Percentiles rank a stretch among this genome's conserved stretches.
Evolutionary conservation across 1,284 basidiomycete species (phyloP).

Genomic region (Peniophora sp.): DNA sequence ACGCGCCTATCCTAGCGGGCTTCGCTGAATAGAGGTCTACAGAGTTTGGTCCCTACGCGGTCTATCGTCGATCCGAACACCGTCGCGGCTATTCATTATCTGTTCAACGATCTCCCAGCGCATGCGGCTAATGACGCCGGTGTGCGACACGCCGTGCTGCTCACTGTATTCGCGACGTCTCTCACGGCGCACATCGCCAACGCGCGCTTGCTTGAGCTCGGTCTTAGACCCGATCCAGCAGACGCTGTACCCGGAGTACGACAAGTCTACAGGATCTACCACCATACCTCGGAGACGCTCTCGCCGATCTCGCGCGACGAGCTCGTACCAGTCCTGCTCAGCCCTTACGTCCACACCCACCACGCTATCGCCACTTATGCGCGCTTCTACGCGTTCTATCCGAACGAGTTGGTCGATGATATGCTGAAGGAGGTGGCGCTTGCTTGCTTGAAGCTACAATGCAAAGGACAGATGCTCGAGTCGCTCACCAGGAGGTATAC

Average conservation of each 20-base stretch:
- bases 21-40: background rate
- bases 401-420: constrained; percentile 28
- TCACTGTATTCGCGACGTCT: constrained; percentile 43
- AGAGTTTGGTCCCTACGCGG: constrained; percentile 64
- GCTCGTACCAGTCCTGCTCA: constrained; percentile 52
- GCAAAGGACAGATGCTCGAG: constrained; percentile 62
- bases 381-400: constrained; percentile 35
- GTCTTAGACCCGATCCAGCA: background rate
- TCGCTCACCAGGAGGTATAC: constrained; percentile 35
- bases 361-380: constrained; percentile 46
- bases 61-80: constrained; percentile 46
- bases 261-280: too few species aligned
- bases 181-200: constrained; percentile 33
- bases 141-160: constrained; percentile 59
- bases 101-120: constrained; percentile 56
- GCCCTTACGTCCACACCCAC: constrained; percentile 60
- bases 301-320: constrained; percentile 50
- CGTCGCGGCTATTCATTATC: constrained; percentile 44
- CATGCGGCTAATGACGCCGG: constrained; percentile 29
- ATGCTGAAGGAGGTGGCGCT: constrained; percentile 47
- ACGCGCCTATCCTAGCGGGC: constrained; percentile 1
- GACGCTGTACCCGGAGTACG: constrained; percentile 1
- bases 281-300: constrained; percentile 23
- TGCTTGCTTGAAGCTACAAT: constrained; percentile 51
- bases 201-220: constrained; percentile 27